Conservation (phyloP, 2,329 filamentous ascomycete species). For the Claviceps sp. region DNA sequence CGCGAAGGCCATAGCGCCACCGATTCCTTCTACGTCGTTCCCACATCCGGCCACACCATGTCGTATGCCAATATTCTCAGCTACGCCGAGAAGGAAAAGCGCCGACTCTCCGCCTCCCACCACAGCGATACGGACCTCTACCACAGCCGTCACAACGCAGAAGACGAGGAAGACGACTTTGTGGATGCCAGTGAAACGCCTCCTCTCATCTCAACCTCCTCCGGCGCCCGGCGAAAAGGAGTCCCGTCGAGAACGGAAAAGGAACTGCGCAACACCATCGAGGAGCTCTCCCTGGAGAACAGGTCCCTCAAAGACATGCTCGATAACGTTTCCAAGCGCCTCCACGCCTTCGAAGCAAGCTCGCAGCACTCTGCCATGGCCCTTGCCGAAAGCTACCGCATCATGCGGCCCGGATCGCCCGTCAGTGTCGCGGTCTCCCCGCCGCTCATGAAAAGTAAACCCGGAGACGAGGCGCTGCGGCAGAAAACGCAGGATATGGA, state of each 20-base stretch:
- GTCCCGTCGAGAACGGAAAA: constrained; percentile 28
- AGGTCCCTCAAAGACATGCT: constrained; percentile 70
- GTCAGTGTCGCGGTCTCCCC: constrained; percentile 8
- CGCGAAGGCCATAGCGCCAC: constrained; percentile 51
- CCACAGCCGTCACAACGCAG: constrained; percentile 13
- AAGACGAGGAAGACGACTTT: constrained; percentile 73
- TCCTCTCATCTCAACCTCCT: constrained; percentile 23
- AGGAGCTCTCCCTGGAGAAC: constrained; percentile 85
- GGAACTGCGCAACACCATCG: constrained; percentile 53
- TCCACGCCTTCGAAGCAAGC: constrained; percentile 89
- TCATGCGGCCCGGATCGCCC: constrained; percentile 45
- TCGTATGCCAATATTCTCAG: constrained; percentile 84
- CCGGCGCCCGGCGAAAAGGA: constrained; percentile 26
- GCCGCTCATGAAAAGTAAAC: constrained; percentile 12
- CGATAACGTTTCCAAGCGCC: constrained; percentile 70
- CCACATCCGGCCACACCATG: constrained; percentile 77
- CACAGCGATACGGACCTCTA: constrained; percentile 30
- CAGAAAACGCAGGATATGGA: constrained; percentile 51
- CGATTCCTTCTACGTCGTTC: constrained; percentile 90
- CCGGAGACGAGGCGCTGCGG: constrained; percentile 24
- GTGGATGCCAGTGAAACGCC: constrained; percentile 70
- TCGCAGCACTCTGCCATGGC: constrained; percentile 79
- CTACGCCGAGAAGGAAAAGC: constrained; percentile 53
- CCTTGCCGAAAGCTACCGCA: constrained; percentile 68
- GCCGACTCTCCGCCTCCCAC: constrained; percentile 39